These are phyloP conservation scores for Phytophthora megakarya DNA, from an alignment of 352 stramenopile species.

Conservation along the genomic window DNA sequence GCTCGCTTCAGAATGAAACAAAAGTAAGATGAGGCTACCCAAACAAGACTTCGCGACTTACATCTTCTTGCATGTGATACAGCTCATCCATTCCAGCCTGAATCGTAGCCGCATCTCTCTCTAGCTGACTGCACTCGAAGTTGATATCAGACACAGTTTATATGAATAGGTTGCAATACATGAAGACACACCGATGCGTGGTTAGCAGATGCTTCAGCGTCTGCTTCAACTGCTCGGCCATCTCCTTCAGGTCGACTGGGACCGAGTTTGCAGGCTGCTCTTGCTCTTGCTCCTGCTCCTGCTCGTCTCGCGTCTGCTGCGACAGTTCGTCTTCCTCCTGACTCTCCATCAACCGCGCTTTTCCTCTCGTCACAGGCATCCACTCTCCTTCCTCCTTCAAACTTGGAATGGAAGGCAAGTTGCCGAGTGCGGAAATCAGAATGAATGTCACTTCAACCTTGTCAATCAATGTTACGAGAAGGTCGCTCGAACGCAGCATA, in stretches of 20 bases:
- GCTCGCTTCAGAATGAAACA: constrained; percentile 34
- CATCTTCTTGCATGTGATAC: constrained; percentile 56
- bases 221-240: constrained; percentile 40
- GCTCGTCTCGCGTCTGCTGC: constrained; percentile 15
- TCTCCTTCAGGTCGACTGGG: constrained; percentile 36
- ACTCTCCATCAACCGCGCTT: constrained; percentile 37
- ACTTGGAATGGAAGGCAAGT: constrained; percentile 26
- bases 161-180: neutral
- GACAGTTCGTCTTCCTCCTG: constrained; percentile 30
- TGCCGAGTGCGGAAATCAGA: constrained; percentile 23
- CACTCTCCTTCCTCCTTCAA: constrained; percentile 11
- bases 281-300: constrained; percentile 22
- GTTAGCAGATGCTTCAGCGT: constrained; percentile 43
- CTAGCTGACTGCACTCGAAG: constrained; percentile 44
- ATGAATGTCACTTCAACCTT: constrained; percentile 50
- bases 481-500: constrained; percentile 34
- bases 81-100: constrained; percentile 68
- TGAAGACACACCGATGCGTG: constrained; percentile 32
- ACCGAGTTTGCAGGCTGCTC: constrained; percentile 19
- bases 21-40: neutral
- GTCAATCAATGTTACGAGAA: constrained; percentile 40
- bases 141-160: constrained; percentile 8
- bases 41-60: constrained; percentile 18
- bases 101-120: constrained; percentile 56
- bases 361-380: constrained; percentile 44